phyloP scores from a whole-genome alignment of 2,329 filamentous ascomycete species.

The Ophiostoma sp. region DNA sequence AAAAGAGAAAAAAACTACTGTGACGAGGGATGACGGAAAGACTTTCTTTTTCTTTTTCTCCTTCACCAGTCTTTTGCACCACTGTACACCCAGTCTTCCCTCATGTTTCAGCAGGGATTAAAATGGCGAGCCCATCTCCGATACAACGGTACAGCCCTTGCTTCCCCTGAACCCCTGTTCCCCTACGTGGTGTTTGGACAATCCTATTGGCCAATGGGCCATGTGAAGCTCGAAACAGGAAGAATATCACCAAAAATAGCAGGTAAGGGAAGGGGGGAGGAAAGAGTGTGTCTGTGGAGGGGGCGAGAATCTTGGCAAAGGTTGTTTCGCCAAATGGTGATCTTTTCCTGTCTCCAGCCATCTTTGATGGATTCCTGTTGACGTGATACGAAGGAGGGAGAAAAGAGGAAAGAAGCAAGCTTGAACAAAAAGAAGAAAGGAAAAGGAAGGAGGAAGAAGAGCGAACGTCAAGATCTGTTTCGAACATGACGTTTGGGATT shows the following conservation, averaged over 20 bases:
- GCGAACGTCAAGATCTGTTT: neutral
- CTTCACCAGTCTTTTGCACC: neutral
- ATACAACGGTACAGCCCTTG: constrained; percentile 18
- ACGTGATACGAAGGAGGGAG: neutral
- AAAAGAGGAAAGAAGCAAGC: neutral
- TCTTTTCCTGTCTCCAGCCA: neutral
- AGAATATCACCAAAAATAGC: constrained; percentile 9
- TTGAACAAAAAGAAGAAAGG: neutral
- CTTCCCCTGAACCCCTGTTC: neutral
- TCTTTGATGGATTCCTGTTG: neutral
- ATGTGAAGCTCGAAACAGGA: neutral
- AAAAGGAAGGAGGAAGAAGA: neutral
- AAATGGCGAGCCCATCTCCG: neutral
- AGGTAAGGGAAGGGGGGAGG: neutral
- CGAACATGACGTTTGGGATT: neutral
- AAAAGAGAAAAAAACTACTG: too few relatives aligned
- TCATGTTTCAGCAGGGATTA: constrained; percentile 8
- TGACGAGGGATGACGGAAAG: neutral
- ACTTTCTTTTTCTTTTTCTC: neutral
- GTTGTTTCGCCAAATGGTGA: neutral
- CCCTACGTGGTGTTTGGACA: neutral
- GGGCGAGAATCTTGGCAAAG: neutral
- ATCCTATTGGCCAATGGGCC: neutral
- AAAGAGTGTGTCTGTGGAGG: too few relatives aligned
- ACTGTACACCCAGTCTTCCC: neutral